These are phyloP conservation scores for Saccharomyces pastorianus DNA, from an alignment of 1,139 yeast species.

Conservation along the genomic window DNA sequence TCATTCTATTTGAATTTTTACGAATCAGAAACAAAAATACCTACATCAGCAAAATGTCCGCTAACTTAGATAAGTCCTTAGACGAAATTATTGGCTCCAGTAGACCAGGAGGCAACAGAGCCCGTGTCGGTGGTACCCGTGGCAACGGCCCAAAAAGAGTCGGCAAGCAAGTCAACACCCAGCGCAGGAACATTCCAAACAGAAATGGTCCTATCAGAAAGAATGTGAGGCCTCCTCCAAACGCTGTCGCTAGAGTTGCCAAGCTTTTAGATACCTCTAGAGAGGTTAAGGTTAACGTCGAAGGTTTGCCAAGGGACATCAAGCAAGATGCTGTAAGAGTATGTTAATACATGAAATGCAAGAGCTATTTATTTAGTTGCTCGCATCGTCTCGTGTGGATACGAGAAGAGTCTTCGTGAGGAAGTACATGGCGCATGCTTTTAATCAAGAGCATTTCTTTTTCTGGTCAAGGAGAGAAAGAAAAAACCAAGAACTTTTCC, in stretches of 20 bases:
- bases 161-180: constrained; percentile 24
- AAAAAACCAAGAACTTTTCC: no score
- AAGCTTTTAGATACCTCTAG: constrained; percentile 44
- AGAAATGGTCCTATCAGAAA: constrained; percentile 18
- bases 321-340: constrained; percentile 73
- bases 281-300: constrained; percentile 68
- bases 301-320: constrained; percentile 73
- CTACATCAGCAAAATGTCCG: constrained; percentile 38
- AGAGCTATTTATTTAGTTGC: constrained; percentile 2
- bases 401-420: constrained; percentile 5
- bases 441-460: background rate
- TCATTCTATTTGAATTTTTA: background rate
- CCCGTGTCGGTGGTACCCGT: constrained; percentile 34
- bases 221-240: constrained; percentile 24
- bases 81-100: constrained; percentile 82
- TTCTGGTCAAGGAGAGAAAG: background rate
- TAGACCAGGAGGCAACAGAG: constrained; percentile 37
- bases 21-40: constrained; percentile 1
- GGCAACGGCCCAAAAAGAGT: constrained; percentile 31
- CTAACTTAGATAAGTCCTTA: constrained; percentile 82
- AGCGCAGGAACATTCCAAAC: constrained; percentile 18
- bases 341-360: constrained; percentile 38
- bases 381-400: constrained; percentile 9
- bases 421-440: background rate
- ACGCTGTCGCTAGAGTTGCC: constrained; percentile 39